Conservation (phyloP, 106 monocot species). For the Allium sativum region DNA sequence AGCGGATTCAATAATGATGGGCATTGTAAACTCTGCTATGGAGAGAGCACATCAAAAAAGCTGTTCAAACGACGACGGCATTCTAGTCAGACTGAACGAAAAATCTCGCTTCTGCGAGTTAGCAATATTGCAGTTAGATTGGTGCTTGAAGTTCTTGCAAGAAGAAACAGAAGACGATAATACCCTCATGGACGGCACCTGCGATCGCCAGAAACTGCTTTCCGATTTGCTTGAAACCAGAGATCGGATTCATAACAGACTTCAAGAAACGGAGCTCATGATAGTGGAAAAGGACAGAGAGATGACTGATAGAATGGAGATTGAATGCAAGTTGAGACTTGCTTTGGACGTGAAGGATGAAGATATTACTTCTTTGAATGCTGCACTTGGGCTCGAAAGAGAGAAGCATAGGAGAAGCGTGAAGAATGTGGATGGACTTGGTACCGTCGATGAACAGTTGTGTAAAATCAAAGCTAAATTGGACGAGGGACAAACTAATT, state of each 20-base stretch:
- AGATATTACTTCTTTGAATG: conserved; percentile 24
- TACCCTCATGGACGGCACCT: conserved; percentile 13
- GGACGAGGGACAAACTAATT: conserved; percentile 16
- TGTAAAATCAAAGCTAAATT: conserved; percentile 18
- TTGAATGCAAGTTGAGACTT: conserved; percentile 24
- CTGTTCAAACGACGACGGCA: conserved; percentile 36
- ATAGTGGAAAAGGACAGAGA: conserved; percentile 58
- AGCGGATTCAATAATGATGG: conserved; percentile 72
- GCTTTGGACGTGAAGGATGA: conserved; percentile 40
- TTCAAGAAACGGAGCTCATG: conserved; percentile 49
- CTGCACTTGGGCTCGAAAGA: conserved; percentile 17
- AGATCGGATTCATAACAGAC: conserved; percentile 36
- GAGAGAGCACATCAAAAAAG: conserved; percentile 57
- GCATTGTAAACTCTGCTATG: conserved; percentile 67
- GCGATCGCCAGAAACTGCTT: conserved; percentile 35
- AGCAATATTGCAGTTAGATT: conserved; percentile 68
- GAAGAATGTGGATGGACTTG: conserved; percentile 6
- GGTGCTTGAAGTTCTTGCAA: conserved; percentile 55
- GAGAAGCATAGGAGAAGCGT: conserved; percentile 2
- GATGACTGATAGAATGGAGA: conserved; percentile 27
- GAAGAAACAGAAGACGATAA: conserved; percentile 40
- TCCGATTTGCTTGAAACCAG: conserved; percentile 36
- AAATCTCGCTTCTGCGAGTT: conserved; percentile 67
- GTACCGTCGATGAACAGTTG: conserved; percentile 13
- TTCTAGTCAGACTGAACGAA: conserved; percentile 53